These are phyloP conservation scores for Starmerella tilneyi DNA, from an alignment of 805 yeast genomes.

Conservation along the genomic window DNA sequence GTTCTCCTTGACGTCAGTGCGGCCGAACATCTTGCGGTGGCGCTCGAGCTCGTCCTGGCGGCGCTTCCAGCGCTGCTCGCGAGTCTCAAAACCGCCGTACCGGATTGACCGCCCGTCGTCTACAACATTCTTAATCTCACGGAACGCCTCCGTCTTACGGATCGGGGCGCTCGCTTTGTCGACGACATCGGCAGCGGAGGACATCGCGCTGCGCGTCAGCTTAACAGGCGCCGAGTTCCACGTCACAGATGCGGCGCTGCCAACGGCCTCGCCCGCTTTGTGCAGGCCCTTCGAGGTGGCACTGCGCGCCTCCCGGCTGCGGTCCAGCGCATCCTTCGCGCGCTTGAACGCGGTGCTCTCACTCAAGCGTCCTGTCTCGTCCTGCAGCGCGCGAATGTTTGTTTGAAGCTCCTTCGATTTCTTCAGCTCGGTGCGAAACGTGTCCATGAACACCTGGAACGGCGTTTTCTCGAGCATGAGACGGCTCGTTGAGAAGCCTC, in stretches of 20 bases:
- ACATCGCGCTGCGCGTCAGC: slow-evolving; percentile 78
- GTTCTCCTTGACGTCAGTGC: slow-evolving; percentile 56
- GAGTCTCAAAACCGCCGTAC: slow-evolving; percentile 86
- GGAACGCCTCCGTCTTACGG: slow-evolving; percentile 77
- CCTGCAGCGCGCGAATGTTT: slow-evolving; percentile 86
- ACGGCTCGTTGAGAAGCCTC: slow-evolving; percentile 15
- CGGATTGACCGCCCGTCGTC: slow-evolving; percentile 83
- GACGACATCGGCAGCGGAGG: slow-evolving; percentile 70
- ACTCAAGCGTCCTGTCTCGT: slow-evolving; percentile 87
- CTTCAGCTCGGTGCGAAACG: slow-evolving; percentile 83
- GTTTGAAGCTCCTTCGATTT: slow-evolving; percentile 83
- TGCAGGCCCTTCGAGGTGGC: slow-evolving; percentile 64
- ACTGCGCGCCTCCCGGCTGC: slow-evolving; percentile 61
- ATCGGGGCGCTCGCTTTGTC: slow-evolving; percentile 85
- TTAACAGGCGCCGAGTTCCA: slow-evolving; percentile 95
- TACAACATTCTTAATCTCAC: slow-evolving; percentile 76
- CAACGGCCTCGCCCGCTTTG: slow-evolving; percentile 90
- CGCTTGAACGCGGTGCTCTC: slow-evolving; percentile 87
- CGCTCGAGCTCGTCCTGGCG: slow-evolving; percentile 41
- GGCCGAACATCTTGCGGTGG: slow-evolving; percentile 44
- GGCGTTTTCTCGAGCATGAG: slow-evolving; percentile 38
- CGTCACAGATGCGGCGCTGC: slow-evolving; percentile 77
- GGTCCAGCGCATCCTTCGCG: slow-evolving; percentile 85
- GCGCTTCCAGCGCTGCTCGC: slow-evolving; percentile 66
- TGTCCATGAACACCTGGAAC: slow-evolving; percentile 81